Conservation (phyloP, 257 asterid genomes). For the Solanum pennellii region DNA sequence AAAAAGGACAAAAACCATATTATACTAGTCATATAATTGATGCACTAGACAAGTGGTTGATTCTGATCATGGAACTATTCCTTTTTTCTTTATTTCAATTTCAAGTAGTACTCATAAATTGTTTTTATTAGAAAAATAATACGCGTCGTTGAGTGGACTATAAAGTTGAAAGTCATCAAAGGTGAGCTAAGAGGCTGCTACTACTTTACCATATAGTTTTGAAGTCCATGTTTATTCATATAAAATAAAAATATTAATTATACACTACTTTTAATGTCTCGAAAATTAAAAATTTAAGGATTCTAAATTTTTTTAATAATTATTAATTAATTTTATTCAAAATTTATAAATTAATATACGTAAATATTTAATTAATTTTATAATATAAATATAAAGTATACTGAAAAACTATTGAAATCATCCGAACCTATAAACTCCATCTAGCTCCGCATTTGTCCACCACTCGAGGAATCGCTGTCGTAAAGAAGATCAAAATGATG, state of each 20-base stretch:
- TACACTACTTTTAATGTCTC: not conserved
- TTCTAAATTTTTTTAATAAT: too few species aligned
- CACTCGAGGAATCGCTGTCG: too few species aligned
- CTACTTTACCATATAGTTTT: not conserved
- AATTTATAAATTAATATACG: too few species aligned
- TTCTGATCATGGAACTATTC: not conserved
- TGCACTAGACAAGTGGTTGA: not conserved
- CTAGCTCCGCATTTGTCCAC: not conserved
- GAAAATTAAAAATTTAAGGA: rapidly evolving
- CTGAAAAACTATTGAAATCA: too few species aligned
- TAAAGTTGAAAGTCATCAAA: not conserved
- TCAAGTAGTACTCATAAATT: not conserved
- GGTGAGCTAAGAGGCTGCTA: not conserved
- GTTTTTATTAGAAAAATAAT: not conserved
- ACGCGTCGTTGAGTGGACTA: not conserved
- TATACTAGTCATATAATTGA: not conserved
- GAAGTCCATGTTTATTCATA: not conserved
- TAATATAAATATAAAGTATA: too few species aligned
- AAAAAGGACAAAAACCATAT: not conserved
- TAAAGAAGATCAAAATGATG: too few species aligned
- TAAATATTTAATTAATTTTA: too few species aligned
- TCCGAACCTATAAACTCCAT: rapidly evolving
- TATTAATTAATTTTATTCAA: too few species aligned
- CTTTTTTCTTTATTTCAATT: not conserved
- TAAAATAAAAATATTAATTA: not conserved